Conservation (phyloP, 1,139 yeast species). For the Debaryomyces robertsiae region DNA sequence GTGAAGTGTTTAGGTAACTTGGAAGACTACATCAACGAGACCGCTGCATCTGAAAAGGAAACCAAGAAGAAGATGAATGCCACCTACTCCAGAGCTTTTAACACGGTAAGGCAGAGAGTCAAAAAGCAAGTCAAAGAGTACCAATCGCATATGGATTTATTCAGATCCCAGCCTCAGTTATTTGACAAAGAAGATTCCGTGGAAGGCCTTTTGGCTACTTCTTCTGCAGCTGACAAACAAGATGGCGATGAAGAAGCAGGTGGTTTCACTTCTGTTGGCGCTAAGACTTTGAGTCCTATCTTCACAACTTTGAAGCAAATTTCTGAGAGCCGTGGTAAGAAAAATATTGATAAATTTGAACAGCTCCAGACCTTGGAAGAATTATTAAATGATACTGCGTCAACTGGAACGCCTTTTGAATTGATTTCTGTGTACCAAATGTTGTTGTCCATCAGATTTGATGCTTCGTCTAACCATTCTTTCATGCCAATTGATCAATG, state of each 20-base stretch:
- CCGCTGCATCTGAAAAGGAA: constrained; percentile 58
- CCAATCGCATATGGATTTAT: constrained; percentile 59
- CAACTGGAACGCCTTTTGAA: constrained; percentile 59
- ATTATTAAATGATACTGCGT: constrained; percentile 44
- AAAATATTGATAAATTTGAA: constrained; percentile 82
- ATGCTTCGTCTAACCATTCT: constrained; percentile 64
- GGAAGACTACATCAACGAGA: constrained; percentile 67
- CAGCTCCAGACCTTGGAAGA: constrained; percentile 74
- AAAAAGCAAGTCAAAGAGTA: constrained; percentile 76
- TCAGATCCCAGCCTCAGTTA: constrained; percentile 69
- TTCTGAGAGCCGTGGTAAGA: constrained; percentile 92
- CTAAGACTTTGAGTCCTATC: constrained; percentile 47
- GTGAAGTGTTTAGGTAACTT: constrained; percentile 70
- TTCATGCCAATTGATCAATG: constrained; percentile 84
- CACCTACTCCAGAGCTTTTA: constrained; percentile 82
- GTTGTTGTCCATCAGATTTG: constrained; percentile 87
- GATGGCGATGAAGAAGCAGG: constrained; percentile 22
- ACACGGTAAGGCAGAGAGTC: constrained; percentile 85
- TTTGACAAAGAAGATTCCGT: constrained; percentile 60
- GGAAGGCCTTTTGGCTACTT: constrained; percentile 19
- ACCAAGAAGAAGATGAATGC: constrained; percentile 76
- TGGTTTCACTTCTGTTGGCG: constrained; percentile 20
- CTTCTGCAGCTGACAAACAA: constrained; percentile 38
- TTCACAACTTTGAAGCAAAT: constrained; percentile 76
- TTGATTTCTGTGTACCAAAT: constrained; percentile 75